These are phyloP conservation scores for Phanerochaete sordida DNA, from an alignment of 768 basidiomycete genomes.

Conservation along the genomic window DNA sequence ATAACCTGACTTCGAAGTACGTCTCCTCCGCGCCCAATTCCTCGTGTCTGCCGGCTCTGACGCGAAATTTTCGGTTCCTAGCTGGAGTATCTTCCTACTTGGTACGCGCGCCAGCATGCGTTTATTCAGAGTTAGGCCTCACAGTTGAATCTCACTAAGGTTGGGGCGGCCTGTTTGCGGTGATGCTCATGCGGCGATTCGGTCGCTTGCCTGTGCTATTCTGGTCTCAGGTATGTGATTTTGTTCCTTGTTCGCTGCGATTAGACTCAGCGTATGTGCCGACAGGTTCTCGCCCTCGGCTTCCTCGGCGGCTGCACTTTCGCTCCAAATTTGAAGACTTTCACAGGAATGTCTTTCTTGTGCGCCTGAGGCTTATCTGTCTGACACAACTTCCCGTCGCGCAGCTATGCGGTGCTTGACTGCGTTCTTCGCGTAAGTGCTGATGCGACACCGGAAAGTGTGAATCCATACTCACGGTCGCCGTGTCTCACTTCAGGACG, in stretches of 20 bases:
- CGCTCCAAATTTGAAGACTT: conserved; percentile 52
- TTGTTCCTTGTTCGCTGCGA: neutral
- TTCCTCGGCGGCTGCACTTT: conserved; percentile 60
- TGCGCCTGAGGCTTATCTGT: neutral
- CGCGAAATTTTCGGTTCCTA: conserved; percentile 21
- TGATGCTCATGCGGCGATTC: conserved; percentile 58
- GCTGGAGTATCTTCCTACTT: conserved; percentile 64
- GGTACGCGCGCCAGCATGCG: conserved; percentile 29
- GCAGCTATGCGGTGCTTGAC: conserved; percentile 57
- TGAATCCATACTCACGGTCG: neutral
- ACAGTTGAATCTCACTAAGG: conserved; percentile 31
- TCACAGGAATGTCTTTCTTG: conserved; percentile 40
- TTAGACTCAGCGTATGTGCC: too few relatives aligned
- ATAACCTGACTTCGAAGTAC: conserved; percentile 55
- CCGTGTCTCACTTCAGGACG: conserved; percentile 29
- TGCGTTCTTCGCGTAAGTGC: conserved; percentile 50
- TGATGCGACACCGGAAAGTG: neutral
- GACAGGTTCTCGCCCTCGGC: conserved; percentile 49
- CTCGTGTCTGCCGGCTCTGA: too few relatives aligned
- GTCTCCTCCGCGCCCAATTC: neutral
- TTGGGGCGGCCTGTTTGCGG: conserved; percentile 59
- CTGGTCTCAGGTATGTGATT: conserved; percentile 57
- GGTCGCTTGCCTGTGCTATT: conserved; percentile 68
- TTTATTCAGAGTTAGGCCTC: neutral
- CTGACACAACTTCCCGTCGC: neutral